Evolutionary conservation across 2,329 filamentous ascomycete species (phyloP).

Genomic region (Phialophora chinensis): DNA sequence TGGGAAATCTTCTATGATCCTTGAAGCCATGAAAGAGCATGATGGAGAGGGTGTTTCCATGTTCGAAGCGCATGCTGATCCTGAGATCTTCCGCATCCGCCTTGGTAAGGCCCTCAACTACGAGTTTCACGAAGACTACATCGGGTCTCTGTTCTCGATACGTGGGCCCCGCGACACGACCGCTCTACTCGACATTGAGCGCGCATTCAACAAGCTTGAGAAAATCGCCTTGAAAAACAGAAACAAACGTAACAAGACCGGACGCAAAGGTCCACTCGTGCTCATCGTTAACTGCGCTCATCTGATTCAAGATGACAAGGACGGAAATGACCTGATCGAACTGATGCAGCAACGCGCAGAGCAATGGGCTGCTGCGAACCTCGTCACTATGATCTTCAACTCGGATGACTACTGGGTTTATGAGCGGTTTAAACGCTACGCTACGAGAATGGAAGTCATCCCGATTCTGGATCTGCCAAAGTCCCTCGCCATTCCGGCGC

Average conservation of each 20-base stretch:
- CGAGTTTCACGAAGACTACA: constrained; percentile 92
- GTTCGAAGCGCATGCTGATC: constrained; percentile 94
- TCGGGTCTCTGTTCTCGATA: constrained; percentile 94
- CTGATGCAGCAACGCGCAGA: constrained; percentile 94
- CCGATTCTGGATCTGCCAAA: constrained; percentile 84
- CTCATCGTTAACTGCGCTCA: constrained; percentile 95
- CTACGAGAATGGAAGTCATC: constrained; percentile 92
- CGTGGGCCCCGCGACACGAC: constrained; percentile 89
- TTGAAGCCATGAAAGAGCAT: constrained; percentile 93
- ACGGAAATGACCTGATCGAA: constrained; percentile 91
- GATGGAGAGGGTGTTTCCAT: constrained; percentile 89
- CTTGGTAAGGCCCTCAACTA: constrained; percentile 94
- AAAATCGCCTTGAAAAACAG: constrained; percentile 81
- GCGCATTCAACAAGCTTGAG: constrained; percentile 96
- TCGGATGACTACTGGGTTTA: constrained; percentile 99
- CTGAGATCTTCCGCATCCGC: constrained; percentile 91
- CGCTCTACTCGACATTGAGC: constrained; percentile 90
- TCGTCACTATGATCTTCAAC: constrained; percentile 91
- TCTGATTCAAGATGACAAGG: constrained; percentile 86
- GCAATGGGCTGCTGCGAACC: constrained; percentile 89
- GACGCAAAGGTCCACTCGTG: constrained; percentile 69
- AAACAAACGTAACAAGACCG: constrained; percentile 41
- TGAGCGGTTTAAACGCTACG: constrained; percentile 88
- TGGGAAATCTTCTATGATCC: constrained; percentile 94
- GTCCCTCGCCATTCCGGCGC: constrained; percentile 73